phyloP scores from a whole-genome alignment of 2,329 filamentous ascomycete species.

The Pseudocercospora musae region DNA sequence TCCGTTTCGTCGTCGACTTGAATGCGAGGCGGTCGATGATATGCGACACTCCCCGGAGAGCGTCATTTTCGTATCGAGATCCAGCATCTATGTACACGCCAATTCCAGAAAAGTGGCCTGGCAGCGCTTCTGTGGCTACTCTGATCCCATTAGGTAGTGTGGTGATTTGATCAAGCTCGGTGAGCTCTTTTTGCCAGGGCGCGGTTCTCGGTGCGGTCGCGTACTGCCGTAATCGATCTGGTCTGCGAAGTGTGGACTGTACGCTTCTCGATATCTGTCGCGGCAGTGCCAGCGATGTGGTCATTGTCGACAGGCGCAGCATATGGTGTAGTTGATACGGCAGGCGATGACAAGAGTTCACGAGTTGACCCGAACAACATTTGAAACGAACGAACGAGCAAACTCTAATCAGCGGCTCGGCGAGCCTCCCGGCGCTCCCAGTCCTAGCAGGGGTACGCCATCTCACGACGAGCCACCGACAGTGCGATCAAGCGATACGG shows the following conservation, averaged over 20 bases:
- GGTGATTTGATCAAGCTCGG: conserved; percentile 82
- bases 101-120: conserved; percentile 90
- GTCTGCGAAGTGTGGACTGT: conserved; percentile 14
- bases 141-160: conserved; percentile 88
- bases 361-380: no score
- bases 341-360: neutral
- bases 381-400: neutral
- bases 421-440: neutral
- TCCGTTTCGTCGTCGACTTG: conserved; percentile 72
- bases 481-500: no score
- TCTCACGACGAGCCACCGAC: neutral
- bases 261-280: conserved; percentile 26
- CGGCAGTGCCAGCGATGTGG: conserved; percentile 31
- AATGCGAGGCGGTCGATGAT: conserved; percentile 95
- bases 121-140: conserved; percentile 89
- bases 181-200: conserved; percentile 62
- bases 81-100: conserved; percentile 95
- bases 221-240: conserved; percentile 23
- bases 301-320: conserved; percentile 23
- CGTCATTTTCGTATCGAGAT: conserved; percentile 85
- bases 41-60: conserved; percentile 85
- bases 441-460: no score
- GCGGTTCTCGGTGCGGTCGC: conserved; percentile 27
- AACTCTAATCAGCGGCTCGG: neutral
- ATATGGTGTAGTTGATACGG: neutral